These are phyloP conservation scores for Backusella tuberculispora DNA, from an alignment of 192 early-diverging fungal species.

Conservation along the genomic window DNA sequence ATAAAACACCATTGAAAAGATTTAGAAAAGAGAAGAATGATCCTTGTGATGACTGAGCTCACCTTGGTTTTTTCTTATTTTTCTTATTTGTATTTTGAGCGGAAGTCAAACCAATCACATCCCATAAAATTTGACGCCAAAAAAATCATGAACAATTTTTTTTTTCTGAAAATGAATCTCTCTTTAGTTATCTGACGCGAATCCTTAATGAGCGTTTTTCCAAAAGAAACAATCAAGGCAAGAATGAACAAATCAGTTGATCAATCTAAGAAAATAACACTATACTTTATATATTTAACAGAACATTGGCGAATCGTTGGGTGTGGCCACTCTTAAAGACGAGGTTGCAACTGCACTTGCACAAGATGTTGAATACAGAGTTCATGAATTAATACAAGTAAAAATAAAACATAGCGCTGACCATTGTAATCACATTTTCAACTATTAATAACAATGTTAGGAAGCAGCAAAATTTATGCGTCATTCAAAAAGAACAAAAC, in stretches of 20 bases:
- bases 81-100: too few species aligned
- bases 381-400: slow-evolving; percentile 90
- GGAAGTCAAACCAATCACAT: not conserved
- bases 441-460: slow-evolving; percentile 36
- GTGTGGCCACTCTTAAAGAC: slow-evolving; percentile 84
- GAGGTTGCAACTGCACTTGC: slow-evolving; percentile 82
- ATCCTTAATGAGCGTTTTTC: slow-evolving; percentile 48
- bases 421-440: slow-evolving; percentile 2
- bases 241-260: slow-evolving; percentile 12
- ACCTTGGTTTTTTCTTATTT: too few species aligned
- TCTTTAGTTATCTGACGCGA: not conserved
- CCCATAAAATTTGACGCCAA: not conserved
- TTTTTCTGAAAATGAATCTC: not conserved
- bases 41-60: too few species aligned
- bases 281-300: slow-evolving; percentile 33
- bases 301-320: slow-evolving; percentile 85
- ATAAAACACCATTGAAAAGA: too few species aligned
- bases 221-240: slow-evolving; percentile 63
- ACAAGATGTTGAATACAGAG: slow-evolving; percentile 93
- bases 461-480: slow-evolving; percentile 98
- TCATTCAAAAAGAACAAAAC: slow-evolving; percentile 83
- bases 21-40: too few species aligned
- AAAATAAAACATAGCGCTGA: not conserved
- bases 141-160: not conserved
- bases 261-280: not conserved